Base-by-base conservation (phyloP, 768 basidiomycete species). In the Hypholoma fasciculare region DNA sequence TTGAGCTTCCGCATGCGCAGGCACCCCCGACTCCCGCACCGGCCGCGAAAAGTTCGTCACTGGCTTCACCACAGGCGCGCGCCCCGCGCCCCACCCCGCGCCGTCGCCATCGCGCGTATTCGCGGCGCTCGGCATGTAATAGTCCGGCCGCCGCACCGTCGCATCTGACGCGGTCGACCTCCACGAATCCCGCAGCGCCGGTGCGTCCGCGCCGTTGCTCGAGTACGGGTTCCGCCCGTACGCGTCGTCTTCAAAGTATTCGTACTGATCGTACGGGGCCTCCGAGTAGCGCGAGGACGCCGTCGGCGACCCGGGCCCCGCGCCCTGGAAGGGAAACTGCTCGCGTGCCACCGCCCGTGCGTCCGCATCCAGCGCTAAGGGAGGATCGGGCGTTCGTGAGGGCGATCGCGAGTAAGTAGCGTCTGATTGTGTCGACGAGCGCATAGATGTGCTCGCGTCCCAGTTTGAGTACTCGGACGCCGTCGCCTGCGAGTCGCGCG, bases 21-120 rank as follows among this genome's bases (percentile, higher is more conserved):
- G 43, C 19, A 57, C 63, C 61, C 76, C 76, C 0, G 70, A 71
- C 16, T 80, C 78, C 19, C 82, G 80, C 53, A 81, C 78, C 47
- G 88, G 87, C 49, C 87, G 76, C 20, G 89, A 89, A 64, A 86
- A 89, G 66, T 89, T 90, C 13, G 75, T 75, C 5, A 77, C 74
- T n/a, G 77, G 76, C 48, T 67, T 69, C 46, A 77, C 70, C 37
- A 83, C 76, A 7, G 81, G 81, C 47, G 75, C 73, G 19, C 81
- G 77, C 40, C 71, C 74, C 7, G 67, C 59, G 40, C 59, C 63
- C 61, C 36, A 27, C 42, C 13, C 40, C 7, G 36, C 52, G 12
- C 17, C 40, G 7, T 19, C 36, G 11, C 37, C 44, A n/a, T 16
- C 36, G 23, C 36, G 44, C 34, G 39, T 9, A 13, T 26, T 30